A percentile compares a stretch with the other conserved stretches of the same genome.
Conservation (phyloP, 768 basidiomycete species). For the Peribolospora baueri region DNA sequence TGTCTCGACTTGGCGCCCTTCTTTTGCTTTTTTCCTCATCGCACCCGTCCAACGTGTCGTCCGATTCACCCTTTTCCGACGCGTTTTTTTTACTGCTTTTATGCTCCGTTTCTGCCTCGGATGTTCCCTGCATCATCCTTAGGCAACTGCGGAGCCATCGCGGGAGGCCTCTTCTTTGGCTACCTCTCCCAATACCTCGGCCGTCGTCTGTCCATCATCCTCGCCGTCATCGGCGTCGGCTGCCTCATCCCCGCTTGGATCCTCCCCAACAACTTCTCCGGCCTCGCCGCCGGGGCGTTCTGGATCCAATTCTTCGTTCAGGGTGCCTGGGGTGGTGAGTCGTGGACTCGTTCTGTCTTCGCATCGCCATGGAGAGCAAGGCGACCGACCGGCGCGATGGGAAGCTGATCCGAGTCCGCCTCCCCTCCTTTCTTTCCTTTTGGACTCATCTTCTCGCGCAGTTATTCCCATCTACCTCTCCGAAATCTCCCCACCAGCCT, state of each 20-base stretch:
- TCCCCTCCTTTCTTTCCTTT: neutral
- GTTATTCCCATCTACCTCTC: conserved; percentile 48
- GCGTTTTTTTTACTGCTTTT: neutral
- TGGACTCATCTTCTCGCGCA: neutral
- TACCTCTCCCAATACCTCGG: conserved; percentile 48
- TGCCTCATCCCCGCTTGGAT: conserved; percentile 43
- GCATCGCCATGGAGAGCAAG: too few species aligned
- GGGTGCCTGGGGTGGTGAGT: conserved; percentile 33
- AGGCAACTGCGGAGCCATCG: conserved; percentile 18
- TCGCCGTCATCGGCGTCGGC: conserved; percentile 34
- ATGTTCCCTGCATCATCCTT: too few species aligned
- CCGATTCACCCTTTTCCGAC: neutral
- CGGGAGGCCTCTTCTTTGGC: conserved; percentile 12
- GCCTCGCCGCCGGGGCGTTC: conserved; percentile 60
- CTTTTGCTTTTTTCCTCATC: neutral
- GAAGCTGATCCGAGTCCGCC: too few species aligned
- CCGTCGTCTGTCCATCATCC: conserved; percentile 54
- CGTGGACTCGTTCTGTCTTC: neutral
- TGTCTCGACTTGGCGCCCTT: conserved; percentile 15
- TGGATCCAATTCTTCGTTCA: conserved; percentile 70
- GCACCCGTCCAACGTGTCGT: neutral
- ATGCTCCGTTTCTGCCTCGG: conserved; percentile 16
- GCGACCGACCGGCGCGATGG: too few species aligned
- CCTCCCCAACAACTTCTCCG: conserved; percentile 40
- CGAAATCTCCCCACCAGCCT: conserved; percentile 68